Evolutionary conservation across 768 basidiomycete species (phyloP), one percentile per base, ranked within the genome.

Genomic region (Chalciporus chontae): DNA sequence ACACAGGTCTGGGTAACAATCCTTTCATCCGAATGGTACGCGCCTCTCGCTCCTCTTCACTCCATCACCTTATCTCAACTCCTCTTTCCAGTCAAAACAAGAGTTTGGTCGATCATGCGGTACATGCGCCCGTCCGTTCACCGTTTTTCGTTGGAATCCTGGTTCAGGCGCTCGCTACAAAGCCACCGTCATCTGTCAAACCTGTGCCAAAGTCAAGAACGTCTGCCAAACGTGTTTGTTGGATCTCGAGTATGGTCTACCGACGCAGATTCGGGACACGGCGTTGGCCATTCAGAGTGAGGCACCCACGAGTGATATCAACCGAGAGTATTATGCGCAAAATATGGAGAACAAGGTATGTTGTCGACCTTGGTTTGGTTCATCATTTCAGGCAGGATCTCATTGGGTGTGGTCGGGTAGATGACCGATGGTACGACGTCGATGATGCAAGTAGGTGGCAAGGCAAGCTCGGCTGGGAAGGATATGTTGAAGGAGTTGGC

Each of bases 61-160:
- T 14, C 23, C 36, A 43, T 43, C 24, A 11, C 23, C 43, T 37
- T 17, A 17, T 23, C n/a, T 57, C 15, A 61, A 0, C 17, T 15
- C 5, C 24, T 39, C 29, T 46, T 89, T 87, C 87, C 86, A 97
- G 95, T 92, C 91, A 6, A 98, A 97, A 71, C 96, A 98, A 79
- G 89, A 94, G 64, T 95, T 89, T 55, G 96, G 94, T 4, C 80
- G 88, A 23, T 93, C 93, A 46, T 99, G 96, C 70, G 97, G 97
- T 56, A 95, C 95, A 46, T 99, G 96, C 65, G 93, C 94, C 3
- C 81, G 96, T 19, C 96, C 92, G 2, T 95, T 94, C 72, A 95
- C 91, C 42, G 88, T 97, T 59, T 99, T 99, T 73, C 87, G 93
- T 36, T 99, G 96, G 96, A 95, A 97, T 63, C 94, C 96, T 2